These are phyloP conservation scores for Cladosporium sp. DNA, from an alignment of 2,329 filamentous ascomycete species.

Conservation along the genomic window DNA sequence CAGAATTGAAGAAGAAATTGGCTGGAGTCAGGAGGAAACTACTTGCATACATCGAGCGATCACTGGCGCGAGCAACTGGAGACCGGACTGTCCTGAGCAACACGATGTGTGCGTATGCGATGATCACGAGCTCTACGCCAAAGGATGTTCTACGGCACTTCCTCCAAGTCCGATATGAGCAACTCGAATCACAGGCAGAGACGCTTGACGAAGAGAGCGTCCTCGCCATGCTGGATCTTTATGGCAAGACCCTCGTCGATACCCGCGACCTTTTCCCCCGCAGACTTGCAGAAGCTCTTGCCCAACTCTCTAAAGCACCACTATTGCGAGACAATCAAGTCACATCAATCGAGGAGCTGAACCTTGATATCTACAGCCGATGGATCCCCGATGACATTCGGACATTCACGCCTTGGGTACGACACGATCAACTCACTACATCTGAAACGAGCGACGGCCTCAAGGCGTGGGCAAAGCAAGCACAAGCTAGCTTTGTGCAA, in stretches of 20 bases:
- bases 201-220: slow-evolving; percentile 54
- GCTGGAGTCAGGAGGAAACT: slow-evolving; percentile 63
- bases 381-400: slow-evolving; percentile 84
- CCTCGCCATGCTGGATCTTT: slow-evolving; percentile 67
- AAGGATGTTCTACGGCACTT: slow-evolving; percentile 79
- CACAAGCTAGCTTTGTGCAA: slow-evolving; percentile 37
- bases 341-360: slow-evolving; percentile 65
- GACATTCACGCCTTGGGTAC: slow-evolving; percentile 83
- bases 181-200: slow-evolving; percentile 65
- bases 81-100: slow-evolving; percentile 60
- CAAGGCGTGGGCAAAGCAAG: slow-evolving; percentile 69
- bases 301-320: slow-evolving; percentile 66
- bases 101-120: slow-evolving; percentile 76
- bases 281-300: slow-evolving; percentile 68
- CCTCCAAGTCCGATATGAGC: slow-evolving; percentile 68
- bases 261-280: slow-evolving; percentile 75
- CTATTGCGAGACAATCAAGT: slow-evolving; percentile 73
- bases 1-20: slow-evolving; percentile 65
- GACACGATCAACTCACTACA: slow-evolving; percentile 66
- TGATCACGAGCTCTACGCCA: slow-evolving; percentile 77
- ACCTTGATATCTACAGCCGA: slow-evolving; percentile 72
- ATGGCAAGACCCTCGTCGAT: slow-evolving; percentile 73
- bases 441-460: slow-evolving; percentile 43
- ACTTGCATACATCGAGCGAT: slow-evolving; percentile 63
- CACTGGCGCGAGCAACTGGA: slow-evolving; percentile 35